A percentile compares a stretch with the other conserved stretches of the same genome.
Evolutionary conservation across 345 rosid genomes (phyloP).

Genomic region (Turnera subulata): DNA sequence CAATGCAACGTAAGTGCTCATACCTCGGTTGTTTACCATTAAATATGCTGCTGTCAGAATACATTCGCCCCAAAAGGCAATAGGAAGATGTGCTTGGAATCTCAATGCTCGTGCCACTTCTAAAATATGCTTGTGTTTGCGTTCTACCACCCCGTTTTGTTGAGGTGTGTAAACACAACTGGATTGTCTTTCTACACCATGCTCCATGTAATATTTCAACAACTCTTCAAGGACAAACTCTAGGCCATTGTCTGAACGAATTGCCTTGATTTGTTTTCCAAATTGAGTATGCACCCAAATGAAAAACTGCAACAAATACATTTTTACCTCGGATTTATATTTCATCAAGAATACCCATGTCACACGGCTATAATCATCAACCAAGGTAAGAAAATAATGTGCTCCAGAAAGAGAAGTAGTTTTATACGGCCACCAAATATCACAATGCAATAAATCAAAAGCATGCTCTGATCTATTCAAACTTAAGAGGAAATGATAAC

Average conservation of each 20-base stretch:
- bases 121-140: background rate
- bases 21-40: background rate
- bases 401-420: background rate
- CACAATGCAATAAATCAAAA: background rate
- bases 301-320: background rate
- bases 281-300: background rate
- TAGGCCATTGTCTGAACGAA: background rate
- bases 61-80: background rate
- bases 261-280: background rate
- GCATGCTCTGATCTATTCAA: too few relatives aligned
- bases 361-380: background rate
- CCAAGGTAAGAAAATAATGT: background rate
- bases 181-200: background rate
- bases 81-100: background rate
- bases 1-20: background rate
- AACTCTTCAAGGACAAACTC: background rate
- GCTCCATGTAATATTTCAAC: background rate
- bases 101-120: background rate
- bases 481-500: background rate
- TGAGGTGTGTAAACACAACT: background rate
- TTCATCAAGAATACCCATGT: background rate
- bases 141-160: background rate
- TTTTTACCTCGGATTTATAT: background rate
- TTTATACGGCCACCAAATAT: background rate
- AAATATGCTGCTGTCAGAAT: background rate